A percentile compares a stretch with the other conserved stretches of the same genome.
phyloP scores from a whole-genome alignment of 2,329 filamentous ascomycete genomes.

The Fusarium lyarnte region DNA sequence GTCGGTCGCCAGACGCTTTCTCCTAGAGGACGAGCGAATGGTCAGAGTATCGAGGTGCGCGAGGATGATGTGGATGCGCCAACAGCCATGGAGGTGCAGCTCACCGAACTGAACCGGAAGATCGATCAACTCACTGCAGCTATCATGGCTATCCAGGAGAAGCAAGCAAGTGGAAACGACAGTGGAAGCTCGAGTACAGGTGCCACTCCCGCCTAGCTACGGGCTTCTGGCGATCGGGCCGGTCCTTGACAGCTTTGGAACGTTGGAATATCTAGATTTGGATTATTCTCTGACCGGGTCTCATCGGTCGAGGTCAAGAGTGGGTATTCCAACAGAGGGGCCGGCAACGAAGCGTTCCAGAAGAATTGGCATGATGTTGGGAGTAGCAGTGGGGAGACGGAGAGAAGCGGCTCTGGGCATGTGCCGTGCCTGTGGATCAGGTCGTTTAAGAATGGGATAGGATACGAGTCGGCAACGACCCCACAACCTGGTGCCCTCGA shows the following conservation, averaged over 20 bases:
- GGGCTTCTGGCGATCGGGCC: slow-evolving; percentile 8
- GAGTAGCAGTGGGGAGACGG: slow-evolving; percentile 23
- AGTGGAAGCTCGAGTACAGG: slow-evolving; percentile 9
- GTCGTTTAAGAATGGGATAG: background rate
- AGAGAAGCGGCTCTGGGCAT: slow-evolving; percentile 31
- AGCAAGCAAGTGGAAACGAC: slow-evolving; percentile 28
- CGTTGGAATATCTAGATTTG: background rate
- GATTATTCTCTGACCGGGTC: slow-evolving; percentile 15
- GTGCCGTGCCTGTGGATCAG: slow-evolving; percentile 13
- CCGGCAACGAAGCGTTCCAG: slow-evolving; percentile 17
- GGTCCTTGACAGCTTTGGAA: slow-evolving; percentile 1
- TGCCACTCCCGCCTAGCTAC: slow-evolving; percentile 17
- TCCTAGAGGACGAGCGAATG: slow-evolving; percentile 27
- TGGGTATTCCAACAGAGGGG: slow-evolving; percentile 14
- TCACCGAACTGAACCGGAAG: slow-evolving; percentile 65
- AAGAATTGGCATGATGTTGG: slow-evolving; percentile 16
- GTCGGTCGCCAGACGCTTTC: slow-evolving; percentile 28
- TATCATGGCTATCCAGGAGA: slow-evolving; percentile 60
- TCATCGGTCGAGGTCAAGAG: slow-evolving; percentile 26
- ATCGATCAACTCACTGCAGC: slow-evolving; percentile 67
- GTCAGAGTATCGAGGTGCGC: slow-evolving; percentile 18
- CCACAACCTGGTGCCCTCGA: background rate
- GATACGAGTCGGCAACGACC: background rate
- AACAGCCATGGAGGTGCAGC: slow-evolving; percentile 58
- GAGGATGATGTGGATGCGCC: slow-evolving; percentile 54